phyloP scores from a whole-genome alignment of 2,329 filamentous ascomycete genomes.

The Cladophialophora psammophila region DNA sequence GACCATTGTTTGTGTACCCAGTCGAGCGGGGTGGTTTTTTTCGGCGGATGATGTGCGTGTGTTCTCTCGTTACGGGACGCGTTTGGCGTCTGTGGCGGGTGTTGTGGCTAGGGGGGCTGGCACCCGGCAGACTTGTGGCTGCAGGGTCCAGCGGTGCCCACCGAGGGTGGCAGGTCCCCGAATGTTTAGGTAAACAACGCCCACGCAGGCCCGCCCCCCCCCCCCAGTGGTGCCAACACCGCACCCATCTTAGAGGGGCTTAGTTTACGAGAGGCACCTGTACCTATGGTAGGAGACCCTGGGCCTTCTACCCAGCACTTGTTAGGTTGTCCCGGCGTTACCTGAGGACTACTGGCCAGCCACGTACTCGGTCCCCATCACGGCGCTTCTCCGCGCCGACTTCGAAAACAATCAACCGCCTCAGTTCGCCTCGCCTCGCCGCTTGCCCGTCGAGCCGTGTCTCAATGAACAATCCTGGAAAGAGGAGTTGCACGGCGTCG shows the following conservation, averaged over 20 bases:
- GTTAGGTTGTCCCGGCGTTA: too few species aligned
- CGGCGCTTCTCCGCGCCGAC: background rate
- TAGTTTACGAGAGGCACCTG: conserved; percentile 17
- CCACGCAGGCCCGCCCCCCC: too few species aligned
- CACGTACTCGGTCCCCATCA: background rate
- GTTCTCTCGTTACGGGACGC: conserved; percentile 1
- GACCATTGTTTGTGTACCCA: conserved; percentile 3
- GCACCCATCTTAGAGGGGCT: conserved; percentile 11
- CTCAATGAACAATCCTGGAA: background rate
- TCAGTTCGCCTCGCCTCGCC: background rate
- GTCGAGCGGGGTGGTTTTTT: conserved; percentile 5
- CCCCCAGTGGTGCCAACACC: background rate
- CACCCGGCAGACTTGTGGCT: conserved; percentile 6
- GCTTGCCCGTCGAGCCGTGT: background rate
- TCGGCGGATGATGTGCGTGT: conserved; percentile 8
- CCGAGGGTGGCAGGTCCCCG: background rate
- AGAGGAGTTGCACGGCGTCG: background rate
- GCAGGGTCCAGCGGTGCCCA: background rate
- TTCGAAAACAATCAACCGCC: background rate
- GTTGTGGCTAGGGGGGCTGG: conserved; percentile 1
- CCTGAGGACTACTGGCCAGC: too few species aligned
- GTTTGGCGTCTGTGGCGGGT: conserved; percentile 21
- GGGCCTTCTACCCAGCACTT: too few species aligned
- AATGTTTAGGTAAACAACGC: background rate
- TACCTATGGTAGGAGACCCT: background rate